A percentile compares a stretch with the other conserved stretches of the same genome.
Evolutionary conservation across 1,284 basidiomycete species (phyloP).

Genomic region (Rhodotorula glutinis): DNA sequence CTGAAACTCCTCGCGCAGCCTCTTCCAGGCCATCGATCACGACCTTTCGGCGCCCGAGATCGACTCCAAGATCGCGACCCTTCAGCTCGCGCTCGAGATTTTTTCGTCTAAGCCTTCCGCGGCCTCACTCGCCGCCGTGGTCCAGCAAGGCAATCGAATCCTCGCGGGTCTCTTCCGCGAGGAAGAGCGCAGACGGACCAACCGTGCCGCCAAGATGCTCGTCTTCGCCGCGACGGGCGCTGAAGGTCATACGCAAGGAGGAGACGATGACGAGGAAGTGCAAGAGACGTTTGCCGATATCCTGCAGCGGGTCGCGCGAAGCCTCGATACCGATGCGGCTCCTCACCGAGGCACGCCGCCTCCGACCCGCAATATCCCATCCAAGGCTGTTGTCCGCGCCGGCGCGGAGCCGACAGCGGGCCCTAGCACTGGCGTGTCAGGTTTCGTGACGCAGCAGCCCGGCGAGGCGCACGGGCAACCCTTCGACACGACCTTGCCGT

Average conservation of each 20-base stretch:
- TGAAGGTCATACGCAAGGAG: not conserved
- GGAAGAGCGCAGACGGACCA: conserved; percentile 29
- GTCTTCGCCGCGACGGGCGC: conserved; percentile 24
- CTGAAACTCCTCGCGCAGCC: conserved; percentile 2
- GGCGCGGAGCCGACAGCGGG: not conserved
- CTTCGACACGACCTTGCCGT: not conserved
- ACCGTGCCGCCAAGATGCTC: conserved; percentile 27
- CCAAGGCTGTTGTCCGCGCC: conserved; percentile 1
- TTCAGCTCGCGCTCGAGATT: conserved; percentile 38
- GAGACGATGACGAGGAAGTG: conserved; percentile 17
- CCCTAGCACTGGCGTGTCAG: not conserved
- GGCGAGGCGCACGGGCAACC: not conserved
- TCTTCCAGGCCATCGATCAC: conserved; percentile 40
- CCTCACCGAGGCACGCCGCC: conserved; percentile 39
- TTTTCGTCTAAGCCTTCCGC: conserved; percentile 30
- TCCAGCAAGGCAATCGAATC: conserved; percentile 32
- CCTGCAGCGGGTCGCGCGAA: conserved; percentile 33
- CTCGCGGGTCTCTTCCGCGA: conserved; percentile 36
- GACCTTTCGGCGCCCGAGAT: conserved; percentile 37
- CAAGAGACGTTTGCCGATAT: conserved; percentile 38
- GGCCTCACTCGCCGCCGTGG: conserved; percentile 22
- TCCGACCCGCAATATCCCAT: conserved; percentile 38
- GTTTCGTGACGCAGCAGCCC: not conserved
- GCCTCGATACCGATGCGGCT: conserved; percentile 33
- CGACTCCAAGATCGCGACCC: conserved; percentile 28